Percentiles rank a stretch among this genome's conserved stretches.
Evolutionary conservation across 257 asterid genomes (phyloP).

Genomic region (Capsicum chinense): DNA sequence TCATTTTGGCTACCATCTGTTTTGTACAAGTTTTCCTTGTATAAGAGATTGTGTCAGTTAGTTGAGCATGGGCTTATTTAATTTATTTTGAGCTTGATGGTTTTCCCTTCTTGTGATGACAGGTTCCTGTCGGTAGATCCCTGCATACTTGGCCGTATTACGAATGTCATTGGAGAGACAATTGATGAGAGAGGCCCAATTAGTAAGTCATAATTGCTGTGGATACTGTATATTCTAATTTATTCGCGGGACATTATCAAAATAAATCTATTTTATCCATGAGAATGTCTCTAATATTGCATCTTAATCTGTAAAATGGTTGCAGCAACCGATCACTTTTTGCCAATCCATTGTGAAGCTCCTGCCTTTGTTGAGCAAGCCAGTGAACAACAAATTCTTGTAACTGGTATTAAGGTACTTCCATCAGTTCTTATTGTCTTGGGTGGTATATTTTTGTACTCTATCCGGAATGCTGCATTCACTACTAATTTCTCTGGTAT

Average conservation of each 20-base stretch:
- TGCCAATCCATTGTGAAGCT: constrained; percentile 97
- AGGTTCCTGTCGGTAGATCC: too few species aligned
- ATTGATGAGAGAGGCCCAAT: too few species aligned
- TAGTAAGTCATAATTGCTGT: too few species aligned
- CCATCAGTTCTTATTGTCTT: too few species aligned
- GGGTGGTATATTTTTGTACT: not conserved
- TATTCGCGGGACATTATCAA: not conserved
- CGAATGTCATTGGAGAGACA: too few species aligned
- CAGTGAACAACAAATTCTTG: constrained; percentile 93
- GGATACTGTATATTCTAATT: not conserved
- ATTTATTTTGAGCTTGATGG: too few species aligned
- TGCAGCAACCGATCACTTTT: constrained; percentile 80
- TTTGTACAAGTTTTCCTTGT: not conserved
- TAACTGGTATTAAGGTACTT: constrained; percentile 93
- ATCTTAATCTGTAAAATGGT: constrained; percentile 25
- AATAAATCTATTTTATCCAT: not conserved
- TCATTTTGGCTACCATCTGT: not conserved
- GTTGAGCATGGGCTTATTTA: too few species aligned
- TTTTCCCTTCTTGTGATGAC: too few species aligned
- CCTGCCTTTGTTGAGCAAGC: constrained; percentile 96
- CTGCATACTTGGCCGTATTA: too few species aligned
- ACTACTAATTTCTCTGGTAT: not conserved
- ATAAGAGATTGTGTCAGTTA: too few species aligned
- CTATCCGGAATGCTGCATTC: not conserved
- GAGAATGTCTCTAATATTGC: constrained; percentile 10